phyloP scores from a whole-genome alignment of 1,139 yeast species.

The Pichia sp. region DNA sequence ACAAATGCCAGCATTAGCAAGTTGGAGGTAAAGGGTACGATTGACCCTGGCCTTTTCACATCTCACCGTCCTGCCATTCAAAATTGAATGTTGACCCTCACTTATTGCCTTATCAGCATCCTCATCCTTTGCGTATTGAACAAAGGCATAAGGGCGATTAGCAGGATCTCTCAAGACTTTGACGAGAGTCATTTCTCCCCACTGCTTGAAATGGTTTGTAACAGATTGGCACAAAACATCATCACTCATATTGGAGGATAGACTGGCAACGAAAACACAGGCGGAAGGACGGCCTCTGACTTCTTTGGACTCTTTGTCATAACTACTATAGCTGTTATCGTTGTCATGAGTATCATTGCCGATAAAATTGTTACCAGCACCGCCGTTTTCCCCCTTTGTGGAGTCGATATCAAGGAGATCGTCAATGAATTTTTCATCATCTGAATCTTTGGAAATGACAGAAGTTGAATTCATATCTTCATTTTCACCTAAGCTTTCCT shows the following conservation, averaged over 20 bases:
- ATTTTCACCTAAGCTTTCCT: neutral
- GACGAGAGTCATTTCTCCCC: conserved; percentile 70
- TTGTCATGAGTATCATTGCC: conserved; percentile 3
- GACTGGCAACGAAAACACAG: conserved; percentile 84
- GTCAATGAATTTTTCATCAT: conserved; percentile 2
- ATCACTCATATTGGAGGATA: conserved; percentile 59
- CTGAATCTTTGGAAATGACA: neutral
- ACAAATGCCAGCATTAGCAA: conserved; percentile 29
- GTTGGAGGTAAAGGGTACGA: conserved; percentile 63
- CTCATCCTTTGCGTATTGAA: conserved; percentile 68
- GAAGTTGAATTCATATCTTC: neutral
- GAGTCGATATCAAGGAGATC: neutral
- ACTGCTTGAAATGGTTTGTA: conserved; percentile 52
- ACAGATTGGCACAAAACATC: conserved; percentile 69
- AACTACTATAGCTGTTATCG: conserved; percentile 7
- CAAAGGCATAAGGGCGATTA: conserved; percentile 91
- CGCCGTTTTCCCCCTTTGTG: neutral
- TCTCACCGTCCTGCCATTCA: conserved; percentile 73
- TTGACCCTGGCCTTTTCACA: conserved; percentile 92
- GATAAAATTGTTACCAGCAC: neutral
- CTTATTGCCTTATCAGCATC: conserved; percentile 69
- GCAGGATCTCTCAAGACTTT: conserved; percentile 80
- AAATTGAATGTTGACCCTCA: conserved; percentile 61
- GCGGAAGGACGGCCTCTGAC: conserved; percentile 63
- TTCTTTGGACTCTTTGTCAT: conserved; percentile 16